Evolutionary conservation across 2,329 filamentous ascomycete genomes (phyloP).

Genomic region (Fusarium mundagurra): DNA sequence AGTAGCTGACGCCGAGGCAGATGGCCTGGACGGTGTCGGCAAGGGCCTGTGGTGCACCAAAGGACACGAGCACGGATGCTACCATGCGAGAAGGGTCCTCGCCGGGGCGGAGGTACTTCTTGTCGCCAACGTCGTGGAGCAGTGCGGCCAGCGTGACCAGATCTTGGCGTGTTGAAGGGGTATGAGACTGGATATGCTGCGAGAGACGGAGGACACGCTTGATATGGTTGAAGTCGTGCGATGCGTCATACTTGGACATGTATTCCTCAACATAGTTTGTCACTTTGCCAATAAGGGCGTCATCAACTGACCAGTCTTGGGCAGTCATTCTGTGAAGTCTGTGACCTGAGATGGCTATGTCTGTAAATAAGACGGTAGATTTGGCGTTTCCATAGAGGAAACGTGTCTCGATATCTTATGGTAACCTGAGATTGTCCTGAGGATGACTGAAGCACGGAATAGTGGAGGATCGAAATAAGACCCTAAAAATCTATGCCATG

Average conservation of each 20-base stretch:
- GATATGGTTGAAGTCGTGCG: constrained; percentile 89
- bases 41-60: constrained; percentile 66
- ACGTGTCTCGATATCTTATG: background rate
- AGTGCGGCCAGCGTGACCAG: constrained; percentile 76
- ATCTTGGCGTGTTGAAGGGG: constrained; percentile 52
- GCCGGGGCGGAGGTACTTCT: constrained; percentile 75
- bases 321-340: constrained; percentile 36
- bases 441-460: background rate
- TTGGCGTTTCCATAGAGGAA: background rate
- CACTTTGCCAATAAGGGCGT: constrained; percentile 63
- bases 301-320: constrained; percentile 42
- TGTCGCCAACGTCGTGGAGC: constrained; percentile 90
- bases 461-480: background rate
- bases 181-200: constrained; percentile 67
- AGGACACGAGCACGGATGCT: constrained; percentile 61
- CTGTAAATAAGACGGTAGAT: background rate
- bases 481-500: constrained; percentile 6
- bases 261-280: constrained; percentile 73
- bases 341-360: background rate
- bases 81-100: constrained; percentile 68
- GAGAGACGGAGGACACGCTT: constrained; percentile 80
- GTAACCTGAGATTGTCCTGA: background rate
- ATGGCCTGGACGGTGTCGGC: constrained; percentile 76
- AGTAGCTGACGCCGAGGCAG: constrained; percentile 81
- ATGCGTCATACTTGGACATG: constrained; percentile 83